phyloP scores from a whole-genome alignment of 1,284 basidiomycete species.

The Ganoderma lingzhi region DNA sequence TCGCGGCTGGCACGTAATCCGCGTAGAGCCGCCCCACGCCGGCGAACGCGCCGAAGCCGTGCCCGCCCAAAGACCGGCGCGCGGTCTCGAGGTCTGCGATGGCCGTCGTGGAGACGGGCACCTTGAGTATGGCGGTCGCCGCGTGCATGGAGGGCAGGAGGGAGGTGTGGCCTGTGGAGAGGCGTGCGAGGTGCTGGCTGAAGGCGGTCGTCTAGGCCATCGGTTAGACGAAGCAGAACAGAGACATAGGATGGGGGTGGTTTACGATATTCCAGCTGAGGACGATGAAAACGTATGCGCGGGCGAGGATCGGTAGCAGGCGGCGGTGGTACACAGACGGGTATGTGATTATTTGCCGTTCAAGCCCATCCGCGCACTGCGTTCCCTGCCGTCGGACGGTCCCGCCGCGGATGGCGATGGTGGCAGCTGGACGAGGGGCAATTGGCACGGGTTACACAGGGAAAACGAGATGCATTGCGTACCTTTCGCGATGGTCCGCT shows the following conservation, averaged over 20 bases:
- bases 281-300: conserved; percentile 74
- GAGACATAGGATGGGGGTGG: conserved; percentile 29
- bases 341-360: conserved; percentile 73
- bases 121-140: conserved; percentile 75
- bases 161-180: conserved; percentile 64
- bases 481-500: conserved; percentile 71
- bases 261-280: conserved; percentile 68
- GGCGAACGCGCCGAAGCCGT: conserved; percentile 77
- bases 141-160: conserved; percentile 78
- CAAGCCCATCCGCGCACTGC: conserved; percentile 58
- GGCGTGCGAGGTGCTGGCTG: conserved; percentile 53
- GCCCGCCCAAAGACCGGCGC: conserved; percentile 79
- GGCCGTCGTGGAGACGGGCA: conserved; percentile 60
- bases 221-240: too few species aligned
- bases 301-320: conserved; percentile 74
- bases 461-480: not conserved
- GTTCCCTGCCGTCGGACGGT: conserved; percentile 78
- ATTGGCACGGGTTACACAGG: too few species aligned
- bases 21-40: conserved; percentile 74
- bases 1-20: conserved; percentile 70
- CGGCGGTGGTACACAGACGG: conserved; percentile 77
- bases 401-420: conserved; percentile 78
- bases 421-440: conserved; percentile 44
- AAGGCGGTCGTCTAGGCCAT: conserved; percentile 56
- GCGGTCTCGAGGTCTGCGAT: conserved; percentile 73